These are phyloP conservation scores for Buxus sempervirens DNA, from an alignment of 164 flowering plant genomes.

Conservation along the genomic window DNA sequence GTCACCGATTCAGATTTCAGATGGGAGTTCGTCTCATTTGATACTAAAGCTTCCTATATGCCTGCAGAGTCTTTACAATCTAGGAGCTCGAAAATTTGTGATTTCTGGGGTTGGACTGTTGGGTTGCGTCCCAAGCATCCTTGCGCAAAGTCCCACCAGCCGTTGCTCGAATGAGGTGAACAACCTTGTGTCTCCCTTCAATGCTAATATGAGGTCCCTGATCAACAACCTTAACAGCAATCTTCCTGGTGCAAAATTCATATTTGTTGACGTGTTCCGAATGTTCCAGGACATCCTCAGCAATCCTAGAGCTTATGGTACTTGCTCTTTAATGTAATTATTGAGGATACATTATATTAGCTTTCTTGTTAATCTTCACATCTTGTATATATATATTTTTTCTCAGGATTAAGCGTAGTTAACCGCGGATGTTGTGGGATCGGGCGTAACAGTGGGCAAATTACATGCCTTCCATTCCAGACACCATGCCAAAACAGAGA, in stretches of 20 bases:
- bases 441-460: constrained; percentile 82
- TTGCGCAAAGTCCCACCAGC: constrained; percentile 47
- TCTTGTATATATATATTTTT: background rate
- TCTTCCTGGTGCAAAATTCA: constrained; percentile 58
- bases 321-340: background rate
- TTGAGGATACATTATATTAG: background rate
- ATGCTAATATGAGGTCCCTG: constrained; percentile 53
- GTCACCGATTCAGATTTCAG: no score
- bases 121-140: constrained; percentile 78
- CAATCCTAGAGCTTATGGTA: constrained; percentile 54
- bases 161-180: constrained; percentile 58
- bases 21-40: no score
- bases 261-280: constrained; percentile 39
- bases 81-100: constrained; percentile 65
- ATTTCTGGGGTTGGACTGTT: constrained; percentile 58
- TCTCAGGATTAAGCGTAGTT: constrained; percentile 58
- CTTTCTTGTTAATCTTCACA: no score
- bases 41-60: no score
- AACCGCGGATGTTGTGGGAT: constrained; percentile 87
- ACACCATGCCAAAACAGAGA: constrained; percentile 66
- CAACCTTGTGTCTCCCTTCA: constrained; percentile 51
- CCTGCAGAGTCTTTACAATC: constrained; percentile 61
- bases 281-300: constrained; percentile 57
- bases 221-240: constrained; percentile 47
- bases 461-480: constrained; percentile 88